phyloP scores from a whole-genome alignment of 1,284 basidiomycete species.

The Volvariella volvacea region DNA sequence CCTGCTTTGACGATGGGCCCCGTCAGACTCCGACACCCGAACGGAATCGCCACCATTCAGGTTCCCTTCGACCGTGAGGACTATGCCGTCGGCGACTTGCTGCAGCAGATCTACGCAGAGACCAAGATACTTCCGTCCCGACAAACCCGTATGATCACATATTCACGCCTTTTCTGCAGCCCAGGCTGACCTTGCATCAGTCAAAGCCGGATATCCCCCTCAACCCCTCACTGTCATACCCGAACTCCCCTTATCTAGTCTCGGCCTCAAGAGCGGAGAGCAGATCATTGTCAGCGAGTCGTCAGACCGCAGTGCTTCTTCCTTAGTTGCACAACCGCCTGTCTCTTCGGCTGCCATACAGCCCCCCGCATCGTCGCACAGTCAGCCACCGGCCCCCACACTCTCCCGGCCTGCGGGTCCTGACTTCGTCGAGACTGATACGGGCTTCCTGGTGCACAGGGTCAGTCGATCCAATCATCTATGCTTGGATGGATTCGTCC shows the following conservation, averaged over 20 bases:
- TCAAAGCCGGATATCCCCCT: constrained; percentile 84
- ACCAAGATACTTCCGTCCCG: constrained; percentile 70
- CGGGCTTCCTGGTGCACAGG: constrained; percentile 63
- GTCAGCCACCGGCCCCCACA: not conserved
- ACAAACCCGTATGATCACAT: constrained; percentile 60
- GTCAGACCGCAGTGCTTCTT: constrained; percentile 10
- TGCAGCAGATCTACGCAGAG: constrained; percentile 58
- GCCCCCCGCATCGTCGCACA: too few species aligned
- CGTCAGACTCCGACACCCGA: constrained; percentile 73
- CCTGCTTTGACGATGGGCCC: constrained; percentile 40
- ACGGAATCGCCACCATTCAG: constrained; percentile 75
- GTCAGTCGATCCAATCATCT: constrained; percentile 28
- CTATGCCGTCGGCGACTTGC: constrained; percentile 65
- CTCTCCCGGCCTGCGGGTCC: constrained; percentile 30
- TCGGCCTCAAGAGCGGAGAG: constrained; percentile 74
- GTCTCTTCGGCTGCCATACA: constrained; percentile 6
- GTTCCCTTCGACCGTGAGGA: constrained; percentile 48
- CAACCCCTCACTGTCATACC: constrained; percentile 63
- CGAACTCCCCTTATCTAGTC: constrained; percentile 63
- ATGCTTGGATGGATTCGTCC: not conserved
- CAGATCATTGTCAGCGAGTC: constrained; percentile 72
- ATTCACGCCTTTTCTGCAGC: constrained; percentile 7
- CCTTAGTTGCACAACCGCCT: constrained; percentile 7
- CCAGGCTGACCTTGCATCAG: constrained; percentile 29
- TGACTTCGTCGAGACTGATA: constrained; percentile 53